phyloP scores from a whole-genome alignment of 192 early-diverging fungal genomes.

The Phlyctochytrium planicorne region DNA sequence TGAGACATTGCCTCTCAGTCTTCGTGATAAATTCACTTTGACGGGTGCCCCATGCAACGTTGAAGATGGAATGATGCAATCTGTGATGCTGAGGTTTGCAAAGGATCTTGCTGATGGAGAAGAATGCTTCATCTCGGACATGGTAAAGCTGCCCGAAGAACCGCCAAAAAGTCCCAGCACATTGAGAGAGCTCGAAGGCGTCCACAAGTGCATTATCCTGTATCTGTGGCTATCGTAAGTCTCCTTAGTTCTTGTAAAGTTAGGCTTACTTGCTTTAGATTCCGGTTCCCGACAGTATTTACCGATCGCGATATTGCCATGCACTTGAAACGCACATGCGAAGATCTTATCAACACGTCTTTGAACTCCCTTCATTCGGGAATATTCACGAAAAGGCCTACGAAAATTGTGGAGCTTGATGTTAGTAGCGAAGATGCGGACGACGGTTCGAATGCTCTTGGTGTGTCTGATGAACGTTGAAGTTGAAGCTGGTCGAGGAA shows the following conservation, averaged over 20 bases:
- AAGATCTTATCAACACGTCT: conserved; percentile 46
- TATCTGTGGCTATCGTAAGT: conserved; percentile 80
- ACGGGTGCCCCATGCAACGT: conserved; percentile 62
- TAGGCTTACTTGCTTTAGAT: conserved; percentile 26
- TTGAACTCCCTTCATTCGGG: conserved; percentile 29
- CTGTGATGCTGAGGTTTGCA: conserved; percentile 23
- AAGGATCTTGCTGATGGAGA: conserved; percentile 33
- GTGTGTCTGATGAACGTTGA: too few relatives aligned
- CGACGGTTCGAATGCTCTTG: too few relatives aligned
- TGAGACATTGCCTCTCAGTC: conserved; percentile 49
- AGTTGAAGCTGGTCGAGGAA: too few relatives aligned
- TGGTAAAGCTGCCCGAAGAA: conserved; percentile 48
- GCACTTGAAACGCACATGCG: conserved; percentile 50
- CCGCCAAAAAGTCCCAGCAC: conserved; percentile 30
- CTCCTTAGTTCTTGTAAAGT: background rate
- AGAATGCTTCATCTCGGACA: conserved; percentile 47
- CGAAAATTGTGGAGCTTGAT: too few relatives aligned
- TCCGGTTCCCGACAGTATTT: conserved; percentile 63
- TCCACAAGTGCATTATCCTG: conserved; percentile 74
- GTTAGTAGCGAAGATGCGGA: too few relatives aligned
- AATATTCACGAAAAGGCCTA: too few relatives aligned
- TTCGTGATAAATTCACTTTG: conserved; percentile 73
- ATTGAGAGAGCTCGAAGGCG: conserved; percentile 61
- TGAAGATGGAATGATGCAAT: conserved; percentile 21
- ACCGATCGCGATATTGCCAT: conserved; percentile 44